phyloP scores from a whole-genome alignment of 176 grass and related monocot species.

The Rhynchospora breviuscula region DNA sequence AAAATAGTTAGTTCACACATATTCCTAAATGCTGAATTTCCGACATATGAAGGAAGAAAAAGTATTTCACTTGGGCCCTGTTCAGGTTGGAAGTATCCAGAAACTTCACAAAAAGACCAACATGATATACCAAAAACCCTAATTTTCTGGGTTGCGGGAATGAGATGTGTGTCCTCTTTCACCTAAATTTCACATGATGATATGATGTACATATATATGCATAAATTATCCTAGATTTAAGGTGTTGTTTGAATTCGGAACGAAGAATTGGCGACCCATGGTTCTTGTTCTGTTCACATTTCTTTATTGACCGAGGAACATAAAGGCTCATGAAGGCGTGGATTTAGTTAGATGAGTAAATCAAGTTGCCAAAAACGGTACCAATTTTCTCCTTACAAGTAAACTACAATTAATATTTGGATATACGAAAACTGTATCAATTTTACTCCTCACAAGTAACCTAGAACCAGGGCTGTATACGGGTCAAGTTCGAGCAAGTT shows the following conservation, averaged over 20 bases:
- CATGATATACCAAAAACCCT: neutral
- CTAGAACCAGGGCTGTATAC: too few relatives aligned
- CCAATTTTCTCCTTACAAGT: neutral
- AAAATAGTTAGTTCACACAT: neutral
- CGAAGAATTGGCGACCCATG: neutral
- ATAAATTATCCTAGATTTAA: constrained; percentile 14
- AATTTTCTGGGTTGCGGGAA: neutral
- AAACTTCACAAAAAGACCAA: constrained; percentile 1
- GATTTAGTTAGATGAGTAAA: neutral
- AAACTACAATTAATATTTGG: neutral
- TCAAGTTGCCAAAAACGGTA: neutral
- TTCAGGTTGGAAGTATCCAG: neutral
- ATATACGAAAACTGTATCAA: neutral
- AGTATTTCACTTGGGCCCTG: constrained; percentile 4
- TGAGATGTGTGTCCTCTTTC: constrained; percentile 9
- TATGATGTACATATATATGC: neutral
- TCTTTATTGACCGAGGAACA: neutral
- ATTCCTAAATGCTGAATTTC: neutral
- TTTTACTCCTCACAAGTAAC: neutral
- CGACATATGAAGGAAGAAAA: neutral
- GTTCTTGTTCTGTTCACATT: constrained; percentile 16
- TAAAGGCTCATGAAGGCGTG: neutral
- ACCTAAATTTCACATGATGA: neutral
- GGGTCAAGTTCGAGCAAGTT: too few relatives aligned
- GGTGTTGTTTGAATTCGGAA: neutral